Evolutionary conservation across 148 eudicot genomes (phyloP), one percentile per base, ranked within the genome.

Genomic region (Amaranthus hypochondriacus): DNA sequence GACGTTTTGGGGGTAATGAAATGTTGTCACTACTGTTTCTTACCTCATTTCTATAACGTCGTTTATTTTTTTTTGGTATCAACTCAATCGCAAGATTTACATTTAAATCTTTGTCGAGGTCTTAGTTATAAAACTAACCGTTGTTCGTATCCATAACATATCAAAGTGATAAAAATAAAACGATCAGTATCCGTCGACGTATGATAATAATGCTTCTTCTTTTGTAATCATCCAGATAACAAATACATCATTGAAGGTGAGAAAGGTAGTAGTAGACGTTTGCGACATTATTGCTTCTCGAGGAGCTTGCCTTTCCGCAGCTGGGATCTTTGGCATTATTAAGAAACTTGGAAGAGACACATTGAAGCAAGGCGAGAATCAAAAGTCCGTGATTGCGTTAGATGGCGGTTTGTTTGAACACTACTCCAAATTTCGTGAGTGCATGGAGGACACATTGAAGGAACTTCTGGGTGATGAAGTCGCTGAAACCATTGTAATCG

Each of bases 351-450:
- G 88, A 10, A 84, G 86, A 69, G 96, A 94, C 78, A 83, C 83
- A 4, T 64, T 81, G 44, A 90, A 79, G 76, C 88, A 79, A 48
- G 89, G 84, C 1, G 89, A 88, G 52, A 82, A 78, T 14, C 90
- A 79, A 72, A 91, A 64, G 66, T 84, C 95, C 5, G 95, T 93
- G 46, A 84, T 94, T 72, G 97, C 97, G 7, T 55, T 94, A 62
- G 97, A 94, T 39, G 98, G 96, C 68, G 97, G 93, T 55, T 83
- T 94, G 46, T 95, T 76, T 46, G 97, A 90, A 81, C 98, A 92
- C 81, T 90, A 95, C 44, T 70, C 84, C 5, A 85, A 92, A 71
- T 95, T 89, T 86, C 87, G 98, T 28, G 81, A 81, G 7, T 84
- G 85, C 68, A 67, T 95, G 92, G 90, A 88, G 71, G 77, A 79